Conservation (phyloP, 2,329 filamentous ascomycete species). For the Alternaria solani region DNA sequence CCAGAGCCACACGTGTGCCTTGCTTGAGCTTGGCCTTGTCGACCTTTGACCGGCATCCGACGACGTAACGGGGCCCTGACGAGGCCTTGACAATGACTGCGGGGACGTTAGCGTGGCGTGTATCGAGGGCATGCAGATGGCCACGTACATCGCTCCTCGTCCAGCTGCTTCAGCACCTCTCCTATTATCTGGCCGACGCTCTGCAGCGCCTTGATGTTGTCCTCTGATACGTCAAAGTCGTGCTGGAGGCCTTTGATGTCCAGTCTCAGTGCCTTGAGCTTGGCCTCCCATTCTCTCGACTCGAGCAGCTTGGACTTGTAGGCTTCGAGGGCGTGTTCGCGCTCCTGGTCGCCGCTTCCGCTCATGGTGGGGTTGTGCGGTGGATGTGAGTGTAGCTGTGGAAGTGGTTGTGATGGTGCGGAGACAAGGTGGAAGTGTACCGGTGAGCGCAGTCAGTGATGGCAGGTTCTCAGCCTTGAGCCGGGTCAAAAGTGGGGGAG, state of each 20-base stretch:
- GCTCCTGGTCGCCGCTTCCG: slow-evolving; percentile 57
- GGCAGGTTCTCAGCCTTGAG: not conserved
- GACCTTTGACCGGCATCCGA: slow-evolving; percentile 97
- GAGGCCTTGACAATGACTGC: slow-evolving; percentile 98
- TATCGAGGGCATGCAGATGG: not conserved
- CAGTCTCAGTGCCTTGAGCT: slow-evolving; percentile 90
- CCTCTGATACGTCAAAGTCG: slow-evolving; percentile 96
- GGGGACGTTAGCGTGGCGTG: slow-evolving; percentile 21
- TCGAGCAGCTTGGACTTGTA: slow-evolving; percentile 72
- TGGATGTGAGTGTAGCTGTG: slow-evolving; percentile 1
- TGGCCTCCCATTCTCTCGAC: slow-evolving; percentile 98
- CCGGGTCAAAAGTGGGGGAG: not conserved
- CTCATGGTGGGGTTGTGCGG: slow-evolving; percentile 41
- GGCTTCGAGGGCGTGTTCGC: slow-evolving; percentile 60
- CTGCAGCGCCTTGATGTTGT: slow-evolving; percentile 99
- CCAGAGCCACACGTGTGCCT: slow-evolving; percentile 93
- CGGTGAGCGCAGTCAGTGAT: not conserved
- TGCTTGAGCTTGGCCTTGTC: slow-evolving; percentile 98
- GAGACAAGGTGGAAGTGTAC: not conserved
- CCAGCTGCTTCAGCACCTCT: slow-evolving; percentile 97
- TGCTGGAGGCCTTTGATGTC: slow-evolving; percentile 96
- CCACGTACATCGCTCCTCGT: slow-evolving; percentile 93
- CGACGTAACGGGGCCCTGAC: slow-evolving; percentile 95
- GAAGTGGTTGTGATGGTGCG: slow-evolving; percentile 1
- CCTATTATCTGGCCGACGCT: slow-evolving; percentile 99